Percentiles rank a stretch among this genome's conserved stretches.
phyloP scores from a whole-genome alignment of 2,329 filamentous ascomycete genomes.

The Mycosphaerelloides madeirae region DNA sequence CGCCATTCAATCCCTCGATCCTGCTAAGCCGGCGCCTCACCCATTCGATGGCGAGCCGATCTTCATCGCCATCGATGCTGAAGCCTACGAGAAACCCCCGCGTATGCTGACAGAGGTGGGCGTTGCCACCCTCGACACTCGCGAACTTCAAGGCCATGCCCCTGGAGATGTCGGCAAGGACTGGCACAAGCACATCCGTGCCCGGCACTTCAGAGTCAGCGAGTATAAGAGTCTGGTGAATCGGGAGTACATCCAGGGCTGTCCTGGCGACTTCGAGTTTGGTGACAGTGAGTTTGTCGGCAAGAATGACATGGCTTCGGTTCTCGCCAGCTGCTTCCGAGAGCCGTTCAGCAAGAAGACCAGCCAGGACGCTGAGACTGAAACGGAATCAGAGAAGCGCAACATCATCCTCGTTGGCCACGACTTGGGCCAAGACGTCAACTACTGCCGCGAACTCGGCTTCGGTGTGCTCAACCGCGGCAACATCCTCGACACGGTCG shows the following conservation, averaged over 20 bases:
- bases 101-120: conserved; percentile 78
- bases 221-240: conserved; percentile 68
- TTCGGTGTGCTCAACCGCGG: conserved; percentile 53
- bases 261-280: conserved; percentile 70
- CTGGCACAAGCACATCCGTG: conserved; percentile 65
- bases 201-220: conserved; percentile 69
- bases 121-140: conserved; percentile 72
- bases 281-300: conserved; percentile 56
- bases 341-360: conserved; percentile 47
- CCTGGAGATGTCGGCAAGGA: conserved; percentile 59
- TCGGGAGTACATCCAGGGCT: conserved; percentile 62
- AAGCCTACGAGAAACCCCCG: conserved; percentile 67
- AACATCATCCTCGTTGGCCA: conserved; percentile 78
- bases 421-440: conserved; percentile 62
- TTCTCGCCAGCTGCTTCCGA: conserved; percentile 53
- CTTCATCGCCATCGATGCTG: conserved; percentile 76
- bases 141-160: conserved; percentile 48
- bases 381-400: conserved; percentile 37
- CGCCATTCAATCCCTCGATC: conserved; percentile 35
- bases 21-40: conserved; percentile 44
- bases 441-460: conserved; percentile 61
- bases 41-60: conserved; percentile 54
- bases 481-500: conserved; percentile 49
- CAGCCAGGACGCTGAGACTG: conserved; percentile 1
- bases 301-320: conserved; percentile 40